These are phyloP conservation scores for Cyclaneusma minus DNA, from an alignment of 2,329 filamentous ascomycete genomes.

Conservation along the genomic window DNA sequence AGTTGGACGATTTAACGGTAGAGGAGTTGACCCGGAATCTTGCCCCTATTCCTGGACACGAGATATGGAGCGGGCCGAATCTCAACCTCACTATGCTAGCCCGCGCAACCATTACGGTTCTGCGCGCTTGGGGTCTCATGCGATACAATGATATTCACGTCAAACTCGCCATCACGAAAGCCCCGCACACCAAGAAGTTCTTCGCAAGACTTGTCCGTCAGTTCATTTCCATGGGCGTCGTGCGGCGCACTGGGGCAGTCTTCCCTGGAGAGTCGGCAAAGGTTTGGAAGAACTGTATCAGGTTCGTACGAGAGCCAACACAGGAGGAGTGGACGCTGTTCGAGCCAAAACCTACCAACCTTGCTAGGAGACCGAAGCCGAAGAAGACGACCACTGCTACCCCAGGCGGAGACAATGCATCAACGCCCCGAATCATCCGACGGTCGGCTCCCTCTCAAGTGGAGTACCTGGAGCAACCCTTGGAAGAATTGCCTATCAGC, in stretches of 20 bases:
- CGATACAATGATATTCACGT: conserved; percentile 39
- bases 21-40: conserved; percentile 26
- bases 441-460: conserved; percentile 1
- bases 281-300: conserved; percentile 46
- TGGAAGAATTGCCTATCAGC: conserved; percentile 3
- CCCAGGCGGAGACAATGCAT: not conserved
- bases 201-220: conserved; percentile 42
- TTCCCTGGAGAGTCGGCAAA: conserved; percentile 27
- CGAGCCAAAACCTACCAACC: conserved; percentile 22
- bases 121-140: conserved; percentile 42
- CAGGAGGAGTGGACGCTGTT: conserved; percentile 40
- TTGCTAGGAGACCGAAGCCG: conserved; percentile 13
- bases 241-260: conserved; percentile 40
- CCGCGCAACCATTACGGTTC: conserved; percentile 38
- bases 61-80: conserved; percentile 39
- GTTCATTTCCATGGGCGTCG: conserved; percentile 36
- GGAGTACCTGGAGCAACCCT: conserved; percentile 1
- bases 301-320: conserved; percentile 38
- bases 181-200: conserved; percentile 43
- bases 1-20: conserved; percentile 3
- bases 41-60: conserved; percentile 38
- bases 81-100: conserved; percentile 42
- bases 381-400: conserved; percentile 6
- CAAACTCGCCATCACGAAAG: conserved; percentile 39
- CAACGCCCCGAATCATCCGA: conserved; percentile 1